Evolutionary conservation across 2,329 filamentous ascomycete species (phyloP), one percentile per base, ranked within the genome.

Genomic region (Lanzia echinophila): DNA sequence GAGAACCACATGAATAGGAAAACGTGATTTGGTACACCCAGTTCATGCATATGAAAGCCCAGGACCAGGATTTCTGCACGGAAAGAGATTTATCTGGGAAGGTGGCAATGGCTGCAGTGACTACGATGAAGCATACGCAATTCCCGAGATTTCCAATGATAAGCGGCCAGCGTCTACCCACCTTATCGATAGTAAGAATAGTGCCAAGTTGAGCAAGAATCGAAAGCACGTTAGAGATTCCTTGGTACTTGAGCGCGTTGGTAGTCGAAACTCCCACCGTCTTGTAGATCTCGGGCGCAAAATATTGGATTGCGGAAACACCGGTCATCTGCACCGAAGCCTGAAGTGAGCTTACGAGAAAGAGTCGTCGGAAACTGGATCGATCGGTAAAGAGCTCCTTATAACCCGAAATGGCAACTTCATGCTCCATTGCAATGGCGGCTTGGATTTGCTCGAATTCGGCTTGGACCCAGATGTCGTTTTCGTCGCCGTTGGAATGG

Each of bases 1-100:
- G 70, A 0, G 87, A 86, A 20, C 87, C 87, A 56, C 84, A 87
- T 2, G 84, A 86, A 33, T 78, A 77, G 3, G 78, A 84, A 75
- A 89, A 90, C 42, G 77, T 84, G 71, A 90, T 86, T 70, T 91
- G 90, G 75, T 88, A 91, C 1, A 88, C 67, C 87, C 87, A 91
- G 1, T 87, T 91, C 55, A 58, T 63, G 45, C n/a, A 17, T 57
- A 91, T 91, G 69, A 91, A 92, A 1, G 81, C 86, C 84, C 85
- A 88, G 6, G 77, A 76, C 6, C 6, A 13, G 7, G 32, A 33
- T 33, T 6, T 33, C 13, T 33, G 32, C 6, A 33, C 32, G 7
- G 32, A 33, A n/a, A n/a, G n/a, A n/a, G 55, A 90, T 31, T 69
- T 62, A 42, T 75, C 69, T 32, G 41, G 20, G 12, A 47, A 34